phyloP scores from a whole-genome alignment of 768 basidiomycete species.

The Astraeus odoratus region DNA sequence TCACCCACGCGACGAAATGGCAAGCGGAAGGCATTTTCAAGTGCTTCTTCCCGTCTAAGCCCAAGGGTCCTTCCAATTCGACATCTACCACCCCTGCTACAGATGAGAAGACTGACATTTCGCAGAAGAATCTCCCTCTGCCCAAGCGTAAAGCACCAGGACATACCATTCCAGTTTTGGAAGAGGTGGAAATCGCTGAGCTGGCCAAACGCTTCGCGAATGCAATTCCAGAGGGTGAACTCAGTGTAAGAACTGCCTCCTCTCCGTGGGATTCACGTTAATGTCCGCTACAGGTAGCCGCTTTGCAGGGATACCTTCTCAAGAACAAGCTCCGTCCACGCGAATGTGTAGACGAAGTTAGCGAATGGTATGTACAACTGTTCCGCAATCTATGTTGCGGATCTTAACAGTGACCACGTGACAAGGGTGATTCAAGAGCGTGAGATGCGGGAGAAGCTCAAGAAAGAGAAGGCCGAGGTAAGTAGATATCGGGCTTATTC shows the following conservation, averaged over 20 bases:
- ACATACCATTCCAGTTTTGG: slow-evolving; percentile 60
- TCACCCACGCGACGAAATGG: slow-evolving; percentile 87
- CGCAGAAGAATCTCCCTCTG: slow-evolving; percentile 60
- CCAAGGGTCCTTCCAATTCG: slow-evolving; percentile 7
- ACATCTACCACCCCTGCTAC: slow-evolving; percentile 4
- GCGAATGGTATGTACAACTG: slow-evolving; percentile 47
- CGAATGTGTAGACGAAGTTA: slow-evolving; percentile 77
- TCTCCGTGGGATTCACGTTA: not conserved
- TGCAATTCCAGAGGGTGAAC: slow-evolving; percentile 79
- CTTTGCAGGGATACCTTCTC: slow-evolving; percentile 78
- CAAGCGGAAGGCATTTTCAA: slow-evolving; percentile 92
- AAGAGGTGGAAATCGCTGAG: slow-evolving; percentile 67
- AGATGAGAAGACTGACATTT: slow-evolving; percentile 35
- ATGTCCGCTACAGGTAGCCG: slow-evolving; percentile 52
- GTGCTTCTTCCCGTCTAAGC: slow-evolving; percentile 80
- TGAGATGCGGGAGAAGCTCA: slow-evolving; percentile 76
- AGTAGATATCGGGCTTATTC: slow-evolving; percentile 3
- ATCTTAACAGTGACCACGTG: slow-evolving; percentile 3
- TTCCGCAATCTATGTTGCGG: slow-evolving; percentile 7
- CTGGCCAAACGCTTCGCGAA: slow-evolving; percentile 80
- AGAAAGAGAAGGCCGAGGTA: slow-evolving; percentile 69
- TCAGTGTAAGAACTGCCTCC: slow-evolving; percentile 55
- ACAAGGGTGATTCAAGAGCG: slow-evolving; percentile 64
- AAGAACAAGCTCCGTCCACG: slow-evolving; percentile 88
- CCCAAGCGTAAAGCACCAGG: slow-evolving; percentile 55